Evolutionary conservation across 768 basidiomycete genomes (phyloP), one percentile per base, ranked within the genome.

Genomic region (Sporobolomyces phaffii): DNA sequence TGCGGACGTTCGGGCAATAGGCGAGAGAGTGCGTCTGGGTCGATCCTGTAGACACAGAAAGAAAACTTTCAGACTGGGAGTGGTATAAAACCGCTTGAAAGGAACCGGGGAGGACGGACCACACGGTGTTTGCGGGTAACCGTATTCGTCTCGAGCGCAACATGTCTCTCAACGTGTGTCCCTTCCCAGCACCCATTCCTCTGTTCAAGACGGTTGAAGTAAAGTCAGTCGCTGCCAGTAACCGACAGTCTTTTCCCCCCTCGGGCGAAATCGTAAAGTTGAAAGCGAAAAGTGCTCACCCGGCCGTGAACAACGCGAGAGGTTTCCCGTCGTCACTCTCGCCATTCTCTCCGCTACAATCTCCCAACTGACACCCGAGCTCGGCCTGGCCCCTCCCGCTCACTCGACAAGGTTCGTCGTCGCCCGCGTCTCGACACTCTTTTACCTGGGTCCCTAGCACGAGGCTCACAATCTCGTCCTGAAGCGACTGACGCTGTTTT

Each of bases 1-100:
- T 72, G 73, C 9, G 69, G 59, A 11, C 74, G 65, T 62, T 76
- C 76, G 34, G 76, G 76, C 10, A 76, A 62, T 24, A 70, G 62
- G 22, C 72, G 71, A 8, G 76, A 67, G 36, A 76, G 67, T 22
- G 68, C 67, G 48, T 76, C 76, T 24, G 76, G 76, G 62, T 76
- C 76, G 44, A 76, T 74, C 76, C 75, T 76, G 63, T 8, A 20
- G 20, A 28, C 3, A 45, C 8, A 8, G 44, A 45, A n/a, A 24
- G 14, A n/a, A 28, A 14, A n/a, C 24, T 22, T n/a, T 31, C 29
- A 20, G 53, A 29, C 28, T 7, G 22, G 5, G 24, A 36, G 28
- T 18, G 58, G 14, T 11, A 41, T 10, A 22, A 36, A 26, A 6
- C 5, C n/a, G 11, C 29, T 17, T n/a, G 20, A 44, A 50, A 43